Base-by-base conservation (phyloP, 2,329 filamentous ascomycete genomes). In the Purpureocillium lavendulum region DNA sequence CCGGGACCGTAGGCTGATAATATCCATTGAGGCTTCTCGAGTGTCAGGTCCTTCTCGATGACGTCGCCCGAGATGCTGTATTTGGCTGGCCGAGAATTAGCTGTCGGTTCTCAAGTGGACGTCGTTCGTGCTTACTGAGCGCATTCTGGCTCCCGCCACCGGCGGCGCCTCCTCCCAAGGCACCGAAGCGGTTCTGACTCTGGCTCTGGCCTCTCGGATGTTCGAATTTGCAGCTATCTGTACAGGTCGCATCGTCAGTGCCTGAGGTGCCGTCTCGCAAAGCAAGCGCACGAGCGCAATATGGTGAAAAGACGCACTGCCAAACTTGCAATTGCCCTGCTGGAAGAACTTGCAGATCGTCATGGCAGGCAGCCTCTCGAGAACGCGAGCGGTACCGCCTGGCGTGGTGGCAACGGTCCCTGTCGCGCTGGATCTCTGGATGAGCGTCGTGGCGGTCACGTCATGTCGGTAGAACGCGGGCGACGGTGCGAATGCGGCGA, bases 1-100 rank as follows among this genome's bases (percentile, higher is more conserved):
- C 83, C 84, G 0, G 89, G 88, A 0, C 81, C 86, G 59, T 95
- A 97, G 16, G 83, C 75, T 1, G 89, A 95, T 17, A 96, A 73
- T 4, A 92, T 82, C 84, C 89, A 97, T 69, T 77, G 65, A 14
- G 90, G 90, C 8, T 75, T 73, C 44, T 92, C 86, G 16, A 71
- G 69, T 1, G 71, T 75, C 34, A 94, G 68, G 54, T 94, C 87
- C 39, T 64, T 62, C 44, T 72, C 71, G 49, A 94, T 82, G 3
- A 62, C 64, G 0, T 76, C 75, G 32, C 64, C 62, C n/a, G 64
- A 74, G 31, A 88, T 60, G 33, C 61, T 69, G 55, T 77, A 77
- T 4, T 66, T 60, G 43, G 36, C 49, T 53, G 38, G 21, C 21
- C 7, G 34, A 21, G 33, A 38, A 40, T 46, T 40, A 45, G 44